Base-by-base conservation (phyloP, 1,284 basidiomycete species). In the Ustilago trichophora region DNA sequence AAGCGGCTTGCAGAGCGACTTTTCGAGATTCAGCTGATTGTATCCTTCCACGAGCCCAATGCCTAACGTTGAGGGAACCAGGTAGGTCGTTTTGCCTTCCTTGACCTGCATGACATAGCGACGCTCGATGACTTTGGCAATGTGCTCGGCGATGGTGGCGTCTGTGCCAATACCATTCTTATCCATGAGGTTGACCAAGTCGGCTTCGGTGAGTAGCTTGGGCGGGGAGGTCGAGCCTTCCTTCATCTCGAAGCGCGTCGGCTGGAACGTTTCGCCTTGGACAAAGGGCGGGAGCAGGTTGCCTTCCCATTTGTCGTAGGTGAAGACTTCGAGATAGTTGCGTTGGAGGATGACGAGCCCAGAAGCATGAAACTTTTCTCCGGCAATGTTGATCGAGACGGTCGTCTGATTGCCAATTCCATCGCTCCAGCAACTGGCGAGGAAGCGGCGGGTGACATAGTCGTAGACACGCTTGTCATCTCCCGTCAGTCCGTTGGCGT, bases 161-260 rank as follows among this genome's bases (percentile, higher is more conserved):
- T 98, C 95, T 25, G 95, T 98, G 44, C 93, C 96, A 54, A 99
- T 98, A 0, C 95, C 96, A 80, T 99, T 97, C 85, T 95, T 95
- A 82, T 99, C 96, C 96, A 99, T 99, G 24, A 98, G 84, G 0
- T 87, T 87, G 65, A 99, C 96, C 25, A 99, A 86, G 77, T 99
- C 96, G 1, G 96, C 96, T 82, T 99, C 96, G 0, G 96, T 99
- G 19, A 99, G 85, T 21, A 92, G 85, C 45, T 85, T 88, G 0
- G 96, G 96, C 19, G 87, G 86, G 0, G 88, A 86, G 0, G 96
- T 99, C 60, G 87, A 82, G 1, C 96, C 95, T 43, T 94, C 88
- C 64, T 88, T 87, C 46, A 97, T 83, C 73, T 93, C 91, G 77
- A 91, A 91, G 12, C 88, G 84, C 0, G 88, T 87, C 0, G 95